phyloP scores from a whole-genome alignment of 495 filamentous ascomycete genomes.

The Trichoderma asperelloides region DNA sequence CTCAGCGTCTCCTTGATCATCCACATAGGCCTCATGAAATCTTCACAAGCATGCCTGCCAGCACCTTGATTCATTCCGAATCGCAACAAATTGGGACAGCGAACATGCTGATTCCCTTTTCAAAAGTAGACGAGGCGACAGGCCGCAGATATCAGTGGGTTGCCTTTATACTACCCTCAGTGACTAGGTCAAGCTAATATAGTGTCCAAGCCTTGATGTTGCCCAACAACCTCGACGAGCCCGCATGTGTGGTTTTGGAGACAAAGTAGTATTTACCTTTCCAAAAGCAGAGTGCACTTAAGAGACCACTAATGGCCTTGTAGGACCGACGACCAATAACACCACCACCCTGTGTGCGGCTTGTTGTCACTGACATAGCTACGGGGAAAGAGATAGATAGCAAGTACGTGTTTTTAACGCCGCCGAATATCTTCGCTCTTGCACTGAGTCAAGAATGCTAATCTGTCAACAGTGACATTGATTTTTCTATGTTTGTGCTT shows the following conservation, averaged over 20 bases:
- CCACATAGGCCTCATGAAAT: neutral
- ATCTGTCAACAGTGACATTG: constrained; percentile 39
- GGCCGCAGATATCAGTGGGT: neutral
- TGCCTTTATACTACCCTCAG: neutral
- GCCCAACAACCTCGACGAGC: constrained; percentile 90
- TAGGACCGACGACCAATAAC: constrained; percentile 95
- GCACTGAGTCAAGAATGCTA: neutral
- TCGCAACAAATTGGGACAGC: neutral
- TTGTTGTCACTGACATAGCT: constrained; percentile 68
- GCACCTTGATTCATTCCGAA: neutral
- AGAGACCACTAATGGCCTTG: constrained; percentile 12
- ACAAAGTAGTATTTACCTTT: constrained; percentile 59
- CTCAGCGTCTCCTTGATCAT: neutral
- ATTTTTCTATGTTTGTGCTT: constrained; percentile 84
- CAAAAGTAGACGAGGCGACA: neutral
- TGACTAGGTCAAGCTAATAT: neutral
- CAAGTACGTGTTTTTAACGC: constrained; percentile 52
- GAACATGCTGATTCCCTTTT: neutral
- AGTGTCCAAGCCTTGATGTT: constrained; percentile 56
- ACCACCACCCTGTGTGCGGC: constrained; percentile 82
- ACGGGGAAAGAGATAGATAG: constrained; percentile 84
- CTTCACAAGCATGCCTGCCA: neutral
- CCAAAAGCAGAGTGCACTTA: neutral
- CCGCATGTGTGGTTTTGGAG: constrained; percentile 98
- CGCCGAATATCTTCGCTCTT: neutral